phyloP scores from a whole-genome alignment of 2,329 filamentous ascomycete species.

The Dendrostoma leiphaemia region DNA sequence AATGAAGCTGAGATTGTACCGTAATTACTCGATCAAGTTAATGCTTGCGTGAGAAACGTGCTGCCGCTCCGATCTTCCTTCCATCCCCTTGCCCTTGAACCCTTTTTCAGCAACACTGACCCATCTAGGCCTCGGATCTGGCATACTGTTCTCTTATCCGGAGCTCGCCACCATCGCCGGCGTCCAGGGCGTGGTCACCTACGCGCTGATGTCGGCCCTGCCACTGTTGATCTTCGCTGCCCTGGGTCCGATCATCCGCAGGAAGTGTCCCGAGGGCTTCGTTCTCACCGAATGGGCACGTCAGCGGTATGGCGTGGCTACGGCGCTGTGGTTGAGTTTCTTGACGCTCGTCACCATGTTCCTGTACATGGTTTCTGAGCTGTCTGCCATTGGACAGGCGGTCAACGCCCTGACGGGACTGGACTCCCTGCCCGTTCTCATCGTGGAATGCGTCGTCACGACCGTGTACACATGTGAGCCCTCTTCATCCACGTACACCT shows the following conservation, averaged over 20 bases:
- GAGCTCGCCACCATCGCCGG: slow-evolving; percentile 77
- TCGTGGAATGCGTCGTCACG: slow-evolving; percentile 74
- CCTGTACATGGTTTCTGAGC: slow-evolving; percentile 82
- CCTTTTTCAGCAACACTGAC: slow-evolving; percentile 39
- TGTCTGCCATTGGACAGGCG: slow-evolving; percentile 79
- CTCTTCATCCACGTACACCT: too few relatives aligned
- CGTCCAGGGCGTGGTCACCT: slow-evolving; percentile 75
- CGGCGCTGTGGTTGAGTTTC: slow-evolving; percentile 72
- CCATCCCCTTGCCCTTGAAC: slow-evolving; percentile 23
- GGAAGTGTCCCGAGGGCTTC: slow-evolving; percentile 79
- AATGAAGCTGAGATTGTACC: slow-evolving; percentile 91
- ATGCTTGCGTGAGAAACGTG: slow-evolving; percentile 98
- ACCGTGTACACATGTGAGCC: slow-evolving; percentile 77
- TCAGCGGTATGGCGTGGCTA: slow-evolving; percentile 69
- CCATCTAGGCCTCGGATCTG: slow-evolving; percentile 72
- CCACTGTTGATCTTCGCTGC: slow-evolving; percentile 73
- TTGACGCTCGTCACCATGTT: slow-evolving; percentile 80
- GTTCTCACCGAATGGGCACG: slow-evolving; percentile 83
- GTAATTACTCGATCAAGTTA: slow-evolving; percentile 98
- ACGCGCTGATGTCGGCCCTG: slow-evolving; percentile 69
- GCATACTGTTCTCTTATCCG: slow-evolving; percentile 80
- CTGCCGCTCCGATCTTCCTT: slow-evolving; percentile 69
- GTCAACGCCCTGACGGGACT: slow-evolving; percentile 72
- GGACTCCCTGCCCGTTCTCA: slow-evolving; percentile 70
- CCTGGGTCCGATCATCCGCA: slow-evolving; percentile 74